Evolutionary conservation across 371 early-diverging fungal genomes (phyloP), one percentile per base, ranked within the genome.

Genomic region (Rhizopus sp.): DNA sequence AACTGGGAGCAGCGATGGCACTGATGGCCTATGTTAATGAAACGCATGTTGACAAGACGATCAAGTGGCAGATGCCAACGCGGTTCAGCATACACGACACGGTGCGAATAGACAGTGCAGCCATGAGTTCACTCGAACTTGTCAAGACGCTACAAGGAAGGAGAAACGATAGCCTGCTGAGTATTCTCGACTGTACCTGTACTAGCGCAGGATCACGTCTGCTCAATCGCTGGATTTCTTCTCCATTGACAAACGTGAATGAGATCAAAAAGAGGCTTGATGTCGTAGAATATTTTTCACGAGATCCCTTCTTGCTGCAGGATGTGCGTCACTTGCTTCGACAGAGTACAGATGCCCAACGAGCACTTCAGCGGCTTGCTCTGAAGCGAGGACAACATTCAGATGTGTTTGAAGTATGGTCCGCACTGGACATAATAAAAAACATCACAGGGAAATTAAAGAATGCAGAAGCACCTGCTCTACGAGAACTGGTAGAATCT

Each of bases 201-300:
- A 94, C 95, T 8, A 84, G 84, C 38, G 88, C 91, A 2, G 96
- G 96, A 1, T 82, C 88, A 1, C 77, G 96, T 10, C 67, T 93
- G 12, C 70, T 95, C 4, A 70, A 86, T 5, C 71, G 80, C 39
- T 84, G 94, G 70, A 63, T 95, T 41, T 72, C 82, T 0, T 77
- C 89, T 0, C 93, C 93, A 1, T 69, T 87, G 6, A 86, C 88
- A 0, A 74, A 68, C 7, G 57, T 78, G 0, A 59, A 67, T 45
- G 74, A 72, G 9, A 88, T 93, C 44, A 80, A 84, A 32, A 44
- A 60, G 13, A 77, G 93, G 0, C 71, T 90, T 15, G 85, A 90
- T 54, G 61, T 89, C 52, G 89, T 93, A 2, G 86, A 86, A 49
- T 84, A 82, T 57, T 88, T 92, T 56, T 59, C 59, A n/a, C 29